Evolutionary conservation across 2,329 filamentous ascomycete genomes (phyloP), one percentile per base, ranked within the genome.

Genomic region (Trichoderma simmonsii): DNA sequence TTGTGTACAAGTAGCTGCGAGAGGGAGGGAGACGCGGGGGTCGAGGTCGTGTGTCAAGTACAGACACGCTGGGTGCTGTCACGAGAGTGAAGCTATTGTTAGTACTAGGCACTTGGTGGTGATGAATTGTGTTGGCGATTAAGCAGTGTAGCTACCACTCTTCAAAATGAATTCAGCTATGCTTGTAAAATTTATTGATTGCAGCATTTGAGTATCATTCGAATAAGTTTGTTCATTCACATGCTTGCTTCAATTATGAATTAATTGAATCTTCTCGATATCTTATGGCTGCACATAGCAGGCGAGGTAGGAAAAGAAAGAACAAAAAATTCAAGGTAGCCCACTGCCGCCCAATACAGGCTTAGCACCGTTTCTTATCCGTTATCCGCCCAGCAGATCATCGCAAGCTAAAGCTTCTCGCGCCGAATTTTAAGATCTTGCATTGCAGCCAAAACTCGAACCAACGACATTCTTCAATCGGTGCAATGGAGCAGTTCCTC

Each of bases 401-500:
- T 24, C 11, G 5, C 43, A 5, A 63, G 60, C 60, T 54, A 66
- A 9, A 24, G 24, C 30, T 7, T 26, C 63, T 24, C 7, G n/a
- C 15, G 36, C 57, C 11, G 32, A 66, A 66, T 26, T 34, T 66
- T 18, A 54, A 26, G 18, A 14, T 51, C 43, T 51, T 21, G 1
- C 28, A 4, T 54, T 15, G 15, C 24, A 64, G 26, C 11, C 34
- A 28, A n/a, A 28, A 9, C 26, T 15, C 12, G 30, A 1, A 60
- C 24, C 30, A 21, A 21, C 56, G 26, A 56, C 68, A 48, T 6
- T 43, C 30, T 15, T 28, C 18, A 32, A 18, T 48, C 54, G 6
- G 43, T 57, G 24, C 54, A 64, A 76, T 76, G 75, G 75, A 76
- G 57, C 74, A 75, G n/a, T 76, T 75, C n/a, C 32, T 75, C 21